Percentiles rank a stretch among this genome's conserved stretches.
These are phyloP conservation scores for Hyphochytrium catenoides DNA, from an alignment of 352 stramenopile species.

Conservation along the genomic window DNA sequence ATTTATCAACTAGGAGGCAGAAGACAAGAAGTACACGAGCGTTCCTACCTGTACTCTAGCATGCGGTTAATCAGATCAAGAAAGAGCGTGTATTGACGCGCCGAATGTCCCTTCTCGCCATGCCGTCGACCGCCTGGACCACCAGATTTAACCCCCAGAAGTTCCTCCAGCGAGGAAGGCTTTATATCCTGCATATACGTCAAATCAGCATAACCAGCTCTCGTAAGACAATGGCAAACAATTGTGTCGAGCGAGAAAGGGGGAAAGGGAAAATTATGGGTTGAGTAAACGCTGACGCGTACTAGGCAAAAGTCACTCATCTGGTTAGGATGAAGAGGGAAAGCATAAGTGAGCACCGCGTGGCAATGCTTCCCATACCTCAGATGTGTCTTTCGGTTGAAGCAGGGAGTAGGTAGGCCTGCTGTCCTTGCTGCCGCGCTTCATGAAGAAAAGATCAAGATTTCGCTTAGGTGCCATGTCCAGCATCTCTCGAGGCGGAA, in stretches of 20 bases:
- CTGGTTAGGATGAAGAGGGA: background rate
- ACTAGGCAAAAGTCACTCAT: no score
- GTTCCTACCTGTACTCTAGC: constrained; percentile 72
- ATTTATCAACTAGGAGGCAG: background rate
- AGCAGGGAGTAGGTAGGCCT: constrained; percentile 29
- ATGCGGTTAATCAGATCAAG: constrained; percentile 80
- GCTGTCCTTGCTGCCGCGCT: constrained; percentile 10
- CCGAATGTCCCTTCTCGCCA: constrained; percentile 34
- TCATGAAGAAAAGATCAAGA: constrained; percentile 49
- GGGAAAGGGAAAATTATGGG: constrained; percentile 2
- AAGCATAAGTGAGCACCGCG: background rate
- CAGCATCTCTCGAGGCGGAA: constrained; percentile 75
- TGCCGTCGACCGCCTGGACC: constrained; percentile 16
- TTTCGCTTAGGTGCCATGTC: constrained; percentile 51
- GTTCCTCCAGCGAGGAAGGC: constrained; percentile 19
- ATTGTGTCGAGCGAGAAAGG: constrained; percentile 4
- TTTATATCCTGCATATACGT: constrained; percentile 6
- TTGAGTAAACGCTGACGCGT: no score
- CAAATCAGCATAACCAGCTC: constrained; percentile 3
- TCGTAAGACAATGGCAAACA: background rate
- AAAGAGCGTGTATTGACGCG: constrained; percentile 70
- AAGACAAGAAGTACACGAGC: background rate
- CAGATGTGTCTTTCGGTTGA: constrained; percentile 24
- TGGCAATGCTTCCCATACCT: background rate
- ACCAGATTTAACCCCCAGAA: constrained; percentile 22